phyloP scores from a whole-genome alignment of 495 filamentous ascomycete genomes.

The Penicillium mononematosum region DNA sequence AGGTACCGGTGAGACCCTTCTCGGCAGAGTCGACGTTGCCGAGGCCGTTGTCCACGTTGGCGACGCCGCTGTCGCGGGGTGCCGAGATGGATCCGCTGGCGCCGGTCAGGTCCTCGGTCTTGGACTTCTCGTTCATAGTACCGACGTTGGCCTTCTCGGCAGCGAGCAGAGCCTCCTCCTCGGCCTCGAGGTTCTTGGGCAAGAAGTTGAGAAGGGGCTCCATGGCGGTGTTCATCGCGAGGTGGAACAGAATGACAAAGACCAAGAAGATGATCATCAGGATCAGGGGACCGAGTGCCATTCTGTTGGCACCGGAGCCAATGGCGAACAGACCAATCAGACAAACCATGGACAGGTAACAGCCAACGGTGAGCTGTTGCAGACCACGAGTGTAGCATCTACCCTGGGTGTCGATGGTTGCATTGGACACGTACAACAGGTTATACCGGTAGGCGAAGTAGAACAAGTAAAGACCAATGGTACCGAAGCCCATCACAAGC shows the following conservation, averaged over 20 bases:
- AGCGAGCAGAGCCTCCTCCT: constrained; percentile 64
- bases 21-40: constrained; percentile 37
- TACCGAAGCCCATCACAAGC: constrained; percentile 82
- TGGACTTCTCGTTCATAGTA: constrained; percentile 27
- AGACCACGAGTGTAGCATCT: constrained; percentile 83
- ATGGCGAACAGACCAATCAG: constrained; percentile 89
- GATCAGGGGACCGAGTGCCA: constrained; percentile 69
- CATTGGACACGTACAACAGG: constrained; percentile 85
- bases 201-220: constrained; percentile 79
- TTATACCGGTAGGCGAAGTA: constrained; percentile 97
- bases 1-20: constrained; percentile 32
- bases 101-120: constrained; percentile 17
- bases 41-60: constrained; percentile 33
- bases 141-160: constrained; percentile 33
- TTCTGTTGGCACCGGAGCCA: constrained; percentile 54
- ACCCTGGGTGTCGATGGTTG: constrained; percentile 85
- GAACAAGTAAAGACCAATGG: constrained; percentile 79
- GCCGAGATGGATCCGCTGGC: constrained; percentile 22
- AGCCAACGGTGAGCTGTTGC: constrained; percentile 84
- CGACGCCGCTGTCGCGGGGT: constrained; percentile 17
- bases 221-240: constrained; percentile 75
- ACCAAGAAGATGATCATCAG: constrained; percentile 81
- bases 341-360: constrained; percentile 82
- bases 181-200: constrained; percentile 61
- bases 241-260: constrained; percentile 78